Percentiles rank a stretch among this genome's conserved stretches.
These are phyloP conservation scores for Kockiozyma suomiensis DNA, from an alignment of 805 yeast species.

Conservation along the genomic window DNA sequence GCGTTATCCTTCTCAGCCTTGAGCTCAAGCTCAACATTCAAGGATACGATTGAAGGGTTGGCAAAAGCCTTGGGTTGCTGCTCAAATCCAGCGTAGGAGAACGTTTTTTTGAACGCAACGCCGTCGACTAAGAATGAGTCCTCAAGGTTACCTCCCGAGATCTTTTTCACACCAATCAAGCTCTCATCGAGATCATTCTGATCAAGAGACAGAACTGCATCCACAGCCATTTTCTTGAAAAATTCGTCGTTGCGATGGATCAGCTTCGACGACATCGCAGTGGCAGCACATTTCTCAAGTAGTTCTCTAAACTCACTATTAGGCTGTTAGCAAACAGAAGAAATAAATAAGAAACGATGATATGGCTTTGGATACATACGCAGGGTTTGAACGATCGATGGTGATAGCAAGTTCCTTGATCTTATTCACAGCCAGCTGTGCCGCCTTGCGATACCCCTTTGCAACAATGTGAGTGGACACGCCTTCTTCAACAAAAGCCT, in stretches of 20 bases:
- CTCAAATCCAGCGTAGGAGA: slow-evolving; percentile 97
- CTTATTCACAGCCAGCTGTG: slow-evolving; percentile 70
- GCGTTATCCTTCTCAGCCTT: slow-evolving; percentile 99
- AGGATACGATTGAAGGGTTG: slow-evolving; percentile 77
- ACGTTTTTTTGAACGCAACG: slow-evolving; percentile 96
- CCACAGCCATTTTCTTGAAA: slow-evolving; percentile 95
- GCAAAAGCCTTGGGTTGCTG: slow-evolving; percentile 90
- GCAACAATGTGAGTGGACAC: slow-evolving; percentile 86
- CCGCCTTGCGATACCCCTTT: slow-evolving; percentile 85
- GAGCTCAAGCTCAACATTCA: slow-evolving; percentile 92
- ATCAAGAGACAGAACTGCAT: slow-evolving; percentile 87
- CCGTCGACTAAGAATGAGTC: slow-evolving; percentile 88
- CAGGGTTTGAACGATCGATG: slow-evolving; percentile 56
- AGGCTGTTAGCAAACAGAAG: no score
- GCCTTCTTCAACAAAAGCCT: slow-evolving; percentile 91
- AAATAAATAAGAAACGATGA: not conserved
- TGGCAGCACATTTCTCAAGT: slow-evolving; percentile 88
- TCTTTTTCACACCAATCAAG: slow-evolving; percentile 90
- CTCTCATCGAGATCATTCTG: slow-evolving; percentile 83
- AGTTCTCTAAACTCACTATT: slow-evolving; percentile 63
- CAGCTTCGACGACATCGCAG: slow-evolving; percentile 96
- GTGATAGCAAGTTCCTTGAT: slow-evolving; percentile 76
- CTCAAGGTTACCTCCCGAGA: slow-evolving; percentile 95
- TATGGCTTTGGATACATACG: slow-evolving; percentile 13
- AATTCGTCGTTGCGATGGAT: slow-evolving; percentile 84